These are phyloP conservation scores for Cordyceps fumosorosea DNA, from an alignment of 2,329 filamentous ascomycete species.

Conservation along the genomic window DNA sequence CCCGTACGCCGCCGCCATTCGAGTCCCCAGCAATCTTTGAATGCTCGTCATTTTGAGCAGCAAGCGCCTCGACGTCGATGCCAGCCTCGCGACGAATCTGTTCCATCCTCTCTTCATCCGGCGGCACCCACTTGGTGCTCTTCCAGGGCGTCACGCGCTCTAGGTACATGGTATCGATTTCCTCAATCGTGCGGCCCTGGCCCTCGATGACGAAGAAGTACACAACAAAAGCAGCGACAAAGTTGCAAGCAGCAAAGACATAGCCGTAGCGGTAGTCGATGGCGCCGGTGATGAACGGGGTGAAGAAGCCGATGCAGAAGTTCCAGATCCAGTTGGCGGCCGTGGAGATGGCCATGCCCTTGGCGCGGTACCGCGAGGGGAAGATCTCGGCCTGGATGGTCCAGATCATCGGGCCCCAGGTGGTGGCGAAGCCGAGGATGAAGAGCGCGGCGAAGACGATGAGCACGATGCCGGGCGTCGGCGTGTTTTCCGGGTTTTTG, in stretches of 20 bases:
- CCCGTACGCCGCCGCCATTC: slow-evolving; percentile 1
- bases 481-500: slow-evolving; percentile 26
- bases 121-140: slow-evolving; percentile 48
- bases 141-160: slow-evolving; percentile 57
- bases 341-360: slow-evolving; percentile 54
- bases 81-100: slow-evolving; percentile 36
- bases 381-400: slow-evolving; percentile 60
- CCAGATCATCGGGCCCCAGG: slow-evolving; percentile 62
- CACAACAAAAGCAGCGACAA: slow-evolving; percentile 57
- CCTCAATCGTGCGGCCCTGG: slow-evolving; percentile 66
- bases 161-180: slow-evolving; percentile 75
- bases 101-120: slow-evolving; percentile 37
- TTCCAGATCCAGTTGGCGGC: slow-evolving; percentile 65
- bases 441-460: slow-evolving; percentile 59
- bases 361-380: slow-evolving; percentile 53
- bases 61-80: slow-evolving; percentile 27
- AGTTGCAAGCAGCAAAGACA: slow-evolving; percentile 67
- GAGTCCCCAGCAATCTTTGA: slow-evolving; percentile 9
- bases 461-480: slow-evolving; percentile 48
- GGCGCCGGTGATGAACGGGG: slow-evolving; percentile 65
- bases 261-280: slow-evolving; percentile 72
- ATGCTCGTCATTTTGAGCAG: slow-evolving; percentile 5
- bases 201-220: slow-evolving; percentile 75
- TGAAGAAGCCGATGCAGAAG: slow-evolving; percentile 71
- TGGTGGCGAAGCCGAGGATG: slow-evolving; percentile 59